These are phyloP conservation scores for Endoconidiophora laricicola DNA, from an alignment of 2,329 filamentous ascomycete genomes.

Conservation along the genomic window DNA sequence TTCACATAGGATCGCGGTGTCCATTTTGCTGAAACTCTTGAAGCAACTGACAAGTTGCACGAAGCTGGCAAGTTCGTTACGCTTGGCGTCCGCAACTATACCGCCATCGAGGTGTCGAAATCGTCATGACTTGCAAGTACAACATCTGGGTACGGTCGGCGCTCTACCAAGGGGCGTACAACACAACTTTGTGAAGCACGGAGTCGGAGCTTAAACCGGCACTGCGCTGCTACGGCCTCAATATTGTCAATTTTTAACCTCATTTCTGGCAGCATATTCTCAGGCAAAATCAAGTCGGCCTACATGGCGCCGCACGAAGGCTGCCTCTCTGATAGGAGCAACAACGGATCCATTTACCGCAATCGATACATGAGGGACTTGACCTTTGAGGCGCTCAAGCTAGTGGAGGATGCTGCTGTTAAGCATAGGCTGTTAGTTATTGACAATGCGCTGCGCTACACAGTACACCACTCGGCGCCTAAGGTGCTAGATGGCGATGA, in stretches of 20 bases:
- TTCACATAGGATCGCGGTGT: slow-evolving; percentile 37
- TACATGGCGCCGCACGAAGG: slow-evolving; percentile 48
- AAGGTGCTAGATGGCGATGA: slow-evolving; percentile 36
- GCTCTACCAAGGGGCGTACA: slow-evolving; percentile 81
- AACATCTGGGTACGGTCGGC: slow-evolving; percentile 70
- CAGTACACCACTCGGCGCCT: slow-evolving; percentile 50
- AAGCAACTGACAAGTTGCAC: slow-evolving; percentile 64
- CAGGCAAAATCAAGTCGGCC: slow-evolving; percentile 56
- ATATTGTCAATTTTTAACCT: slow-evolving; percentile 70
- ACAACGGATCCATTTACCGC: slow-evolving; percentile 41
- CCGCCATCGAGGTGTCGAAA: slow-evolving; percentile 79
- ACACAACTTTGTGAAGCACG: slow-evolving; percentile 58
- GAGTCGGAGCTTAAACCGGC: slow-evolving; percentile 59
- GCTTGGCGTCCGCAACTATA: slow-evolving; percentile 70
- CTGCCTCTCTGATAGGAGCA: slow-evolving; percentile 47
- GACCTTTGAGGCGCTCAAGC: slow-evolving; percentile 43
- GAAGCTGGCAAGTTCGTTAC: slow-evolving; percentile 72
- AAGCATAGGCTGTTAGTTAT: slow-evolving; percentile 53
- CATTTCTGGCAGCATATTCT: slow-evolving; percentile 63
- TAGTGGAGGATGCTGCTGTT: slow-evolving; percentile 50
- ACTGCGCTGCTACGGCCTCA: slow-evolving; percentile 59
- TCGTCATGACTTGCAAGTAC: slow-evolving; percentile 62
- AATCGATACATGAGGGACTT: slow-evolving; percentile 50
- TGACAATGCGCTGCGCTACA: slow-evolving; percentile 60
- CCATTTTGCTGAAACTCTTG: slow-evolving; percentile 65